A percentile compares a stretch with the other conserved stretches of the same genome.
These are phyloP conservation scores for Populus hybrid DNA, from an alignment of 441 rosid genomes.

Conservation along the genomic window DNA sequence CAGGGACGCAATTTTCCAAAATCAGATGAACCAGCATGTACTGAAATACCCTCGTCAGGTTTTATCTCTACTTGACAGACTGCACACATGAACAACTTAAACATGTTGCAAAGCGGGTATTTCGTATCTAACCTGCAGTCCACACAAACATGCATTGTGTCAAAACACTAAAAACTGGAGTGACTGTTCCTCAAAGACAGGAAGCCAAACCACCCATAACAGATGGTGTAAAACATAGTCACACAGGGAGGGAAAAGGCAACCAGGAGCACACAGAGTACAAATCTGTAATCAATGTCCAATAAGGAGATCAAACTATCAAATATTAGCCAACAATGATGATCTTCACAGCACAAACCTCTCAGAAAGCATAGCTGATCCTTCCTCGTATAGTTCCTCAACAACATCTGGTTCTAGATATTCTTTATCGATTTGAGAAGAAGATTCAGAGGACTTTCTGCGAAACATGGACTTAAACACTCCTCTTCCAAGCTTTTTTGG, in stretches of 20 bases:
- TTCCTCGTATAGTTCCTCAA: constrained; percentile 88
- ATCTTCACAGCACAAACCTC: constrained; percentile 52
- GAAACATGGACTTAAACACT: constrained; percentile 83
- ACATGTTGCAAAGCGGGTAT: constrained; percentile 98
- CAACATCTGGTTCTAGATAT: constrained; percentile 67
- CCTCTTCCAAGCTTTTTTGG: constrained; percentile 79
- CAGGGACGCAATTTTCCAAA: constrained; percentile 75
- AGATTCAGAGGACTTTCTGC: constrained; percentile 65
- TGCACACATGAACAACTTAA: constrained; percentile 88
- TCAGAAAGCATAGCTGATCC: constrained; percentile 99
- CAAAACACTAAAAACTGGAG: constrained; percentile 10
- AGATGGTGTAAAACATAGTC: background rate
- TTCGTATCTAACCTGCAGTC: constrained; percentile 83
- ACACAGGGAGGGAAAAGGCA: background rate
- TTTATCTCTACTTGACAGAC: constrained; percentile 96
- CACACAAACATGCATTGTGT: constrained; percentile 14
- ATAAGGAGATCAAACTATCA: constrained; percentile 3
- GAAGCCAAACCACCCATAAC: background rate
- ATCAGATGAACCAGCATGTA: constrained; percentile 72
- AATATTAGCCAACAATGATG: constrained; percentile 7
- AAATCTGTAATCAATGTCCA: background rate
- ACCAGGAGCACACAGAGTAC: constrained; percentile 7
- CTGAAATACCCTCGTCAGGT: constrained; percentile 93
- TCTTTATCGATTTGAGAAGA: constrained; percentile 67
- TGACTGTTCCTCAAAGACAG: background rate